phyloP scores from a whole-genome alignment of 108 stramenopile genomes.

The Nannochloropsis salina region DNA sequence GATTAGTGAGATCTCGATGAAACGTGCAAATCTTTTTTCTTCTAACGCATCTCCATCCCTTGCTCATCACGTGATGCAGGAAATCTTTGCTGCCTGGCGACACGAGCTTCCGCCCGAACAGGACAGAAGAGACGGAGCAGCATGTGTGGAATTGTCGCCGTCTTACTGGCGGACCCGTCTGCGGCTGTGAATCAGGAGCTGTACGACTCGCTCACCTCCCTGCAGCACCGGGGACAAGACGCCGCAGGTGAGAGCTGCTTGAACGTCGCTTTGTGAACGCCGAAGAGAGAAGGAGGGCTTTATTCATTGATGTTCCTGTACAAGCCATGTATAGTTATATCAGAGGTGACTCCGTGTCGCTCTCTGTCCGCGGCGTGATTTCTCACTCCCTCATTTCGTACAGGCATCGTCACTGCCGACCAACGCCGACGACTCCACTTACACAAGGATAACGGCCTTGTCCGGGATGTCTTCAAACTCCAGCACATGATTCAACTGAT shows the following conservation, averaged over 20 bases:
- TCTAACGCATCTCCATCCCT: too few relatives aligned
- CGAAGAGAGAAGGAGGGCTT: too few relatives aligned
- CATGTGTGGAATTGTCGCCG: conserved; percentile 50
- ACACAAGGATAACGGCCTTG: conserved; percentile 93
- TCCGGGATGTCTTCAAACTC: conserved; percentile 85
- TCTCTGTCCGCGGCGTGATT: background rate
- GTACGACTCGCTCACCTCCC: conserved; percentile 92
- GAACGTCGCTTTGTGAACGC: too few relatives aligned
- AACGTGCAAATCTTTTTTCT: too few relatives aligned
- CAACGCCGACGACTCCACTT: conserved; percentile 84
- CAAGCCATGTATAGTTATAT: too few relatives aligned
- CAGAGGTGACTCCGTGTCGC: too few relatives aligned
- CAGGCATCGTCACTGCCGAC: conserved; percentile 36
- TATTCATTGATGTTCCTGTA: too few relatives aligned
- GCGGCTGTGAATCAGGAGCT: conserved; percentile 63
- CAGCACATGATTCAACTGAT: conserved; percentile 81
- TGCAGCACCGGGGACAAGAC: conserved; percentile 99
- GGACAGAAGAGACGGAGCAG: background rate
- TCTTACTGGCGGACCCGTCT: conserved; percentile 43
- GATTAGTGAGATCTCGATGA: too few relatives aligned
- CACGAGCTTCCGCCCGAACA: background rate
- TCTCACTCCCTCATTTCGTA: background rate
- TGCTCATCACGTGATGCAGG: too few relatives aligned
- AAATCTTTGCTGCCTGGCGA: too few relatives aligned
- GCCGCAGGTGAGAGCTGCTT: conserved; percentile 69